phyloP scores from a whole-genome alignment of 345 rosid genomes.

The Corymbia maculata region DNA sequence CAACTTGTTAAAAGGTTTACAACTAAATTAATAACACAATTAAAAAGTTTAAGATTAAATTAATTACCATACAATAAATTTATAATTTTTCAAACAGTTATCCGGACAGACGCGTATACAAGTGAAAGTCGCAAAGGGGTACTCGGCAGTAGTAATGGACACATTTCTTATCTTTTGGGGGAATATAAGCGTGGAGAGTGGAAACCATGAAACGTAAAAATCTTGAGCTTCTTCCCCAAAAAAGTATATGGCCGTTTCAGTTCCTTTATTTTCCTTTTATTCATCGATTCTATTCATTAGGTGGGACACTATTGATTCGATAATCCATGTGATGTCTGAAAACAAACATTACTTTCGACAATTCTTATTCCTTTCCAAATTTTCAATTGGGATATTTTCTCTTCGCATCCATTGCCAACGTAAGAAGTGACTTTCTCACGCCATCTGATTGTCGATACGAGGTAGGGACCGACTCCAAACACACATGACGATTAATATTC shows the following conservation, averaged over 20 bases:
- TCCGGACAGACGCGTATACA: neutral
- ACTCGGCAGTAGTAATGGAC: neutral
- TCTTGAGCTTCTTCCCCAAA: neutral
- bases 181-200: neutral
- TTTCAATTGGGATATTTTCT: neutral
- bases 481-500: neutral
- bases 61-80: rapidly evolving
- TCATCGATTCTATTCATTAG: neutral
- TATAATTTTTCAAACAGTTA: neutral
- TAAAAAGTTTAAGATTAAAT: neutral
- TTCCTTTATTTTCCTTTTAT: neutral
- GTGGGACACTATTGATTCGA: neutral
- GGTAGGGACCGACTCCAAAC: neutral
- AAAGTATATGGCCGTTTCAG: neutral
- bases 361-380: neutral
- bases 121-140: neutral
- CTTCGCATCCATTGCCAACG: neutral
- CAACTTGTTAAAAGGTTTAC: neutral
- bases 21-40: neutral
- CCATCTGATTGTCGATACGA: neutral
- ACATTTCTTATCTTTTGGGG: neutral
- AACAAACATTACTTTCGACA: neutral
- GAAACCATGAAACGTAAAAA: neutral
- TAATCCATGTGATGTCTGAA: neutral
- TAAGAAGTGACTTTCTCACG: neutral